Evolutionary conservation across 169 alveolate genomes (phyloP), one percentile per base, ranked within the genome.

Genomic region (Eimeria praecox): DNA sequence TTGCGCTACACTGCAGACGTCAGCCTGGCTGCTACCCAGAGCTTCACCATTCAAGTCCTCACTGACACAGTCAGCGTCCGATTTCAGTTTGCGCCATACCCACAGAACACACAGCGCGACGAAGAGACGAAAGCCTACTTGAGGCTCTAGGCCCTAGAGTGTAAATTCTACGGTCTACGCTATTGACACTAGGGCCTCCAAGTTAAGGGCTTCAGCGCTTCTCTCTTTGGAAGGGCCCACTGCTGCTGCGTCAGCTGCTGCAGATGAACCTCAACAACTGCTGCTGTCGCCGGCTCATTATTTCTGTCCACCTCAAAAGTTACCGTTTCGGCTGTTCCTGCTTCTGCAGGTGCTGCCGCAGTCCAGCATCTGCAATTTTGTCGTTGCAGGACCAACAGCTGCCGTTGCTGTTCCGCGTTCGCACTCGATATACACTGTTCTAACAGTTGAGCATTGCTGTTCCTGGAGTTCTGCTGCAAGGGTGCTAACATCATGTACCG

Each of bases 1-100:
- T 20, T 85, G 38, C n/a, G 92, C 24, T 85, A 85, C 77, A 85
- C 78, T 27, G 56, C 75, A 52, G 54, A 85, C 54, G 92, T 69
- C 42, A 85, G 59, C 40, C 54, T n/a, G 6, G 27, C 78, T 3
- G 78, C 75, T 8, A 42, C 56, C 20, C 42, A 52, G 35, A 59
- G 64, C n/a, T 85, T 85, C 20, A 56, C 78, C n/a, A 85, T 85
- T 69, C 10, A 33, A 0, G 92, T 85, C 38, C 56, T 22, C 18
- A 85, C 92, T 35, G 92, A 85, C 52, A 22, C 42, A 12, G 78
- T 85, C 62, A n/a, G 56, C n/a, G 59, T 85, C 0, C 75, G 92
- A 1, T 27, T 85, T 14, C 92, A 85, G 92, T 56, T 54, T 44
- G 59, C 77, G 12, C 90, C 90, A 9, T 33, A 82, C 46, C 90